Base-by-base conservation (phyloP, 148 eudicot species). In the Euryodendron excelsum region DNA sequence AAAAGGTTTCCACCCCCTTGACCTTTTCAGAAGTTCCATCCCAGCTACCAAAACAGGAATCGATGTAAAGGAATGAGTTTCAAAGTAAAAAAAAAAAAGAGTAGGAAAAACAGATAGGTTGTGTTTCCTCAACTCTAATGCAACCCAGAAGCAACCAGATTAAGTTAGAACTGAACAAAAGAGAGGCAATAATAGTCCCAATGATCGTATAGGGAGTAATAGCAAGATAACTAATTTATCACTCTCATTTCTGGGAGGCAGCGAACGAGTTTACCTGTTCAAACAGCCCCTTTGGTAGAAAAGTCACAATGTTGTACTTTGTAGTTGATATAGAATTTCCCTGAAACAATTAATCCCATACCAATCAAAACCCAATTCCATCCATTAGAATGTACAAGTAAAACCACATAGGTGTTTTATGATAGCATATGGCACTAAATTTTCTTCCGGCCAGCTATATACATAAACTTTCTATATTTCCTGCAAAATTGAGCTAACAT, bases 301-400 rank as follows among this genome's bases (percentile, higher is more conserved):
- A 92, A 14, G 92, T 92, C 68, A 88, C 64, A 33, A 90, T 77
- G 58, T 90, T 90, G 84, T 92, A 92, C 87, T 92, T 92, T 15
- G 97, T 92, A 13, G 97, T 92, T 78, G 97, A 90, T 67, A 92
- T 90, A 44, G 92, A 89, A 81, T 92, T 92, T 34, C 92, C 94
- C 94, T 92, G 90, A 81, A 83, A 84, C 45, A 78, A 71, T 67
- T 75, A 44, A 20, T 61, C 30, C 33, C 39, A 80, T 34, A 39
- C 30, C 63, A 56, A 56, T 80, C 62, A 84, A 76, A 71, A 69
- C 50, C 59, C 71, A 41, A 52, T 2, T 21, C 13, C 25, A 2
- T 15, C 33, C 12, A 60, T 28, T 23, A 55, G 25, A 55, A 21
- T 23, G 3, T 60, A 27, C 33, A 27, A 25, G 64, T 60, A 60